Base-by-base conservation (phyloP, 208 protist species). In the Herpetomonas tarakana region DNA sequence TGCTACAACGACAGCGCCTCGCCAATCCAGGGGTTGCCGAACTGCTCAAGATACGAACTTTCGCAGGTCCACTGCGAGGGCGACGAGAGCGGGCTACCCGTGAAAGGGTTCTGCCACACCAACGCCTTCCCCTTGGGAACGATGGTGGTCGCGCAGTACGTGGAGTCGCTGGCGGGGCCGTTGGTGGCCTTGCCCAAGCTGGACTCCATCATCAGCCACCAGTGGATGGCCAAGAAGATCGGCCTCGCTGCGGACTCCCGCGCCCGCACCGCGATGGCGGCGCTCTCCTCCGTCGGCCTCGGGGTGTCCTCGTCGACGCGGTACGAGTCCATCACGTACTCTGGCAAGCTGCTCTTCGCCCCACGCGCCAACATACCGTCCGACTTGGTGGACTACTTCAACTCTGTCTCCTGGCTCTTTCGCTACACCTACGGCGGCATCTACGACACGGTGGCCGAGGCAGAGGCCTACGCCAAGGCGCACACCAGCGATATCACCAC, bases 171-270 rank as follows among this genome's bases (percentile, higher is more conserved):
- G 25, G 45, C 62, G 22, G 71, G 65, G n/a, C 16, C 12, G 27
- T 28, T 71, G 31, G 65, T 73, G 19, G 28, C 67, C 7, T 21
- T 79, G 9, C 77, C 70, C n/a, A 54, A 65, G 35, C 74, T 88
- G 52, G 77, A 88, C 57, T 58, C 49, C 18, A 60, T 88, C 58
- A 82, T 88, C 29, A 19, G 68, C 49, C 61, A 80, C n/a, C 81
- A 88, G 61, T 88, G 81, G 78, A 52, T 86, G 7, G 81, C 81
- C 16, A 75, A 80, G 52, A 81, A 88, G 64, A 53, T 59, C 4
- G 60, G 58, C 16, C 62, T 73, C 22, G 56, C 47, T 12, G 51
- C 44, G 18, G 39, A 55, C 49, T 60, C 58, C 0, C 52, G 56
- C 38, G 53, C 60, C 25, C 49, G 59, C 31, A 67, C 62, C 11